Conservation (phyloP, 805 yeast genomes). For the Metschnikowia vanudenii region DNA sequence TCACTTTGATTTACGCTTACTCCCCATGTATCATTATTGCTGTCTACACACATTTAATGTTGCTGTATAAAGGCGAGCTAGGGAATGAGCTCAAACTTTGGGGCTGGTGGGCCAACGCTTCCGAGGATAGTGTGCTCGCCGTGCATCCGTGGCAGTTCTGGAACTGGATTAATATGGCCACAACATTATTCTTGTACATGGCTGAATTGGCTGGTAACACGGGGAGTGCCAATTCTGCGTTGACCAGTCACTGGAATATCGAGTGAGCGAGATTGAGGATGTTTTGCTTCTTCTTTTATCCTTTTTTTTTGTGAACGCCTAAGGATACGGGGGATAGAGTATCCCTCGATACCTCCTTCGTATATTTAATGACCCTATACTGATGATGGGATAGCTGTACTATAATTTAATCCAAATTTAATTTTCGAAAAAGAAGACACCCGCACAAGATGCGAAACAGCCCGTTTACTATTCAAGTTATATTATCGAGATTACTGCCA, state of each 20-base stretch:
- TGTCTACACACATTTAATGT: conserved; percentile 89
- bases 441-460: not conserved
- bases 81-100: conserved; percentile 61
- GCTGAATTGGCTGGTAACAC: conserved; percentile 61
- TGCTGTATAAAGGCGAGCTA: conserved; percentile 80
- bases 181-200: conserved; percentile 75
- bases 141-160: conserved; percentile 90
- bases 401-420: conserved; percentile 1
- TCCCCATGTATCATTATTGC: conserved; percentile 94
- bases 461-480: conserved; percentile 10
- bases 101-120: conserved; percentile 46
- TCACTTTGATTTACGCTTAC: conserved; percentile 73
- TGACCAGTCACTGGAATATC: conserved; percentile 46
- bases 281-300: not conserved
- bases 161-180: conserved; percentile 92
- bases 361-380: conserved; percentile 1
- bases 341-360: conserved; percentile 1
- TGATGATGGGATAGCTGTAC: conserved; percentile 5
- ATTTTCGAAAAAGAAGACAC: not conserved
- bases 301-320: not conserved
- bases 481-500: conserved; percentile 8
- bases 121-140: conserved; percentile 25
- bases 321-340: not conserved
- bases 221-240: conserved; percentile 29
- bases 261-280: no score